Percentiles rank a stretch among this genome's conserved stretches.
Evolutionary conservation across 371 early-diverging fungal species (phyloP).

Genomic region (Fennellomyces sp.): DNA sequence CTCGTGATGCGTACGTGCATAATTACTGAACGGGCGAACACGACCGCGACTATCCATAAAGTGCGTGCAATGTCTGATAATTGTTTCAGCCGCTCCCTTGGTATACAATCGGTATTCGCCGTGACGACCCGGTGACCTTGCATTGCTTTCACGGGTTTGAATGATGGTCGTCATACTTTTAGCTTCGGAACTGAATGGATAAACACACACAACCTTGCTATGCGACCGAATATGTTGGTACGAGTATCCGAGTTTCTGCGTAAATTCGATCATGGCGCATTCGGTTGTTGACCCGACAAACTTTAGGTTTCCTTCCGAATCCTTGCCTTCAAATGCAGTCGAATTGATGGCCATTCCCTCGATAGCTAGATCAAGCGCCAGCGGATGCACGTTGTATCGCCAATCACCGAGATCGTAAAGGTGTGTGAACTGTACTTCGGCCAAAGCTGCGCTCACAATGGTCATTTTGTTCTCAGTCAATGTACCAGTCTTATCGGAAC

Average conservation of each 20-base stretch:
- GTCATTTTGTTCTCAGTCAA: slow-evolving; percentile 85
- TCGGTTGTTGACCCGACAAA: slow-evolving; percentile 46
- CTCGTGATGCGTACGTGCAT: slow-evolving; percentile 29
- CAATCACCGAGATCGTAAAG: slow-evolving; percentile 25
- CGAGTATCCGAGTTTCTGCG: slow-evolving; percentile 46
- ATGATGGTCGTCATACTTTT: slow-evolving; percentile 62
- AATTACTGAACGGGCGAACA: slow-evolving; percentile 33
- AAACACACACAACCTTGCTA: slow-evolving; percentile 30
- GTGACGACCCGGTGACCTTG: slow-evolving; percentile 11
- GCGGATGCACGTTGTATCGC: slow-evolving; percentile 36
- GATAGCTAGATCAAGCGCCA: slow-evolving; percentile 22
- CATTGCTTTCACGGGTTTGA: slow-evolving; percentile 20
- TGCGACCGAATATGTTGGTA: slow-evolving; percentile 29
- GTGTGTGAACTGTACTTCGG: slow-evolving; percentile 19
- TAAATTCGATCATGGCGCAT: slow-evolving; percentile 72
- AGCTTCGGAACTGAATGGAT: slow-evolving; percentile 60
- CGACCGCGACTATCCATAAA: slow-evolving; percentile 43
- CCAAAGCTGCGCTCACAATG: slow-evolving; percentile 64
- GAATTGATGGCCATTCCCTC: slow-evolving; percentile 73
- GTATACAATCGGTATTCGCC: slow-evolving; percentile 42
- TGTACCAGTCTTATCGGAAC: slow-evolving; percentile 88
- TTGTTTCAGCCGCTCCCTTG: slow-evolving; percentile 68
- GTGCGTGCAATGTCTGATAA: slow-evolving; percentile 45
- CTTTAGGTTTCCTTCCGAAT: slow-evolving; percentile 37
- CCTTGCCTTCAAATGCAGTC: slow-evolving; percentile 66